Base-by-base conservation (phyloP, 1,284 basidiomycete species). In the Microbotryum scabiosae region DNA sequence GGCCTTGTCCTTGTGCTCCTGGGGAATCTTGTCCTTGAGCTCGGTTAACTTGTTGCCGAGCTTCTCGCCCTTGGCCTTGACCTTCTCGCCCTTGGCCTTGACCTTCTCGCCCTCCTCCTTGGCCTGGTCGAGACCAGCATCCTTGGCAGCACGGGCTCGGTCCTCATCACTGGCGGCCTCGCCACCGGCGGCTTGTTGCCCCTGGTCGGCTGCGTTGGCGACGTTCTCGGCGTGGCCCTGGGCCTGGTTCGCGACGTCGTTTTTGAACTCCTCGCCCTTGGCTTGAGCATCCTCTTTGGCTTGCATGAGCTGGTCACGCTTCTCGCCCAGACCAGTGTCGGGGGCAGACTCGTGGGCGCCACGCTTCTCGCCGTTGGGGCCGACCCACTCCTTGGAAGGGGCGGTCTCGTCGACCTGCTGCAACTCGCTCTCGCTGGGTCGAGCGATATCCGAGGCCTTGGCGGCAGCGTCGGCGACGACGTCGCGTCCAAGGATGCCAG, bases 371-470 rank as follows among this genome's bases (percentile, higher is more conserved):
- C 77, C 78, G 57, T 78, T 76, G 30, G 76, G 72, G 53, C 74
- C 74, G 64, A 76, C 73, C 76, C 78, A 80, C 67, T 84, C 23
- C 10, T 85, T 82, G 43, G 80, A 75, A 0, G 86, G 82, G 0
- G 81, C 87, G 36, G 86, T 76, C 62, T 88, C 79, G 76, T 96
- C 85, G 48, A 89, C 83, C 26, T 76, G 75, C 45, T 79, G 75
- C 49, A 97, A 80, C 5, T 75, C 75, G 43, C 88, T 84, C 53
- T 85, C 76, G 54, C 76, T 70, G 0, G 93, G 92, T 16, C 85
- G 84, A 50, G 90, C 78, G 36, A 75, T 75, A 58, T 84, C 81
- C n/a, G 88, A 87, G 10, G 82, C 85, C 75, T 90, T 88, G 69
- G 79, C 75, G 1, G 88, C 86, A 30, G 83, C 84, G 54, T 83